Base-by-base conservation (phyloP, 371 early-diverging fungal genomes). In the Mortierella sp. region DNA sequence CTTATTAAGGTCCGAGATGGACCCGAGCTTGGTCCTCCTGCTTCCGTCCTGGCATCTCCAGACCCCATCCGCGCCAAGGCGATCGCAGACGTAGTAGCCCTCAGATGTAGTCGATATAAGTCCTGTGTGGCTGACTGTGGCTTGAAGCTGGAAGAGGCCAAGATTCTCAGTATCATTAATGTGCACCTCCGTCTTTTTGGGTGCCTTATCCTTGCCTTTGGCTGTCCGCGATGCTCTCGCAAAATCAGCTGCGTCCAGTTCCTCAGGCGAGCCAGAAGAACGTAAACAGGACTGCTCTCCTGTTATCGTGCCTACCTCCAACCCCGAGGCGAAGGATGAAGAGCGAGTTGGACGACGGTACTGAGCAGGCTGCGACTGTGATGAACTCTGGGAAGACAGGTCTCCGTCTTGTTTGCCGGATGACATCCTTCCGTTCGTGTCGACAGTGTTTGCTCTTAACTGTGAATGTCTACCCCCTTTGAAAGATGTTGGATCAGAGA, bases 61-160 rank as follows among this genome's bases (percentile, higher is more conserved):
- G 5, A 66, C 32, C 12, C 67, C 73, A 44, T 72, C 73, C 23
- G 62, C 31, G 6, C 67, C 67, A n/a, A 50, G 73, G 23, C 58
- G 37, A 44, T 72, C 73, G 31, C 73, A 72, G 6, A 65, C 54
- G 28, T 72, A 72, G 14, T 61, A 56, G 3, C 73, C 73, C 17
- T 51, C 53, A 6, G 56, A 37, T 1, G 56, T 55, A n/a, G 68
- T 39, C 1, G 68, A 56, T 6, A 46, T 26, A 19, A 70, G 52
- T 1, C 64, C 65, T 2, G 72, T 64, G 27, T 71, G 72, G 43
- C 65, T 71, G 41, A 71, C 60, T 9, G 50, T 53, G 1, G 72
- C 72, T 21, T 64, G 55, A 17, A 71, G 47, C 12, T 41, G 64
- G 39, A 64, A 71, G 14, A 64, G 56, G 3, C 64, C 70, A 1